A percentile compares a stretch with the other conserved stretches of the same genome.
These are phyloP conservation scores for Exophiala alcalophila DNA, from an alignment of 2,329 filamentous ascomycete species.

Conservation along the genomic window DNA sequence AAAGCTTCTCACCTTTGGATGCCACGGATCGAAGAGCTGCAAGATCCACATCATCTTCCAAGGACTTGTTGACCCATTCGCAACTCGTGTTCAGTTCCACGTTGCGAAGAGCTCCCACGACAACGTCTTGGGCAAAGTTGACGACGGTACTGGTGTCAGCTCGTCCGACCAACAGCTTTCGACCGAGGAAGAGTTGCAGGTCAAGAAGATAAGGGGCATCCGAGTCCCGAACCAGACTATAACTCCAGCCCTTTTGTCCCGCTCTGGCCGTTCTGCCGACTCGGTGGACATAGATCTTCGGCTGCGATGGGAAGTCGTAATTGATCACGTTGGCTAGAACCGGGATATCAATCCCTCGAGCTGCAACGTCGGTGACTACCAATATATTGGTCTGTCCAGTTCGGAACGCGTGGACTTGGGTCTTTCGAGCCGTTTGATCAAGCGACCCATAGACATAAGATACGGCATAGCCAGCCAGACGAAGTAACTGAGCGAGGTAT, in stretches of 20 bases:
- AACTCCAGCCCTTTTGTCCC: conserved; percentile 88
- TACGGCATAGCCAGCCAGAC: conserved; percentile 76
- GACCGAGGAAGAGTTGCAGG: conserved; percentile 89
- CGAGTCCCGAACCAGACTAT: conserved; percentile 81
- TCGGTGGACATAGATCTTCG: conserved; percentile 94
- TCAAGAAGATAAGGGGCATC: conserved; percentile 92
- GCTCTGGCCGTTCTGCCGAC: conserved; percentile 95
- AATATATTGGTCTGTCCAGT: conserved; percentile 81
- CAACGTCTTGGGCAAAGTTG: conserved; percentile 78
- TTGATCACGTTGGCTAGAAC: conserved; percentile 96
- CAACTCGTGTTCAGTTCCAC: conserved; percentile 70
- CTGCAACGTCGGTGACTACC: conserved; percentile 94
- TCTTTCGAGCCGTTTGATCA: conserved; percentile 88
- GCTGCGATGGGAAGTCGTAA: conserved; percentile 95
- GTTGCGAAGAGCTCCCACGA: conserved; percentile 72
- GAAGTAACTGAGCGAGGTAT: conserved; percentile 79
- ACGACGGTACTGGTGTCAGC: conserved; percentile 52
- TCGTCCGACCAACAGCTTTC: conserved; percentile 73
- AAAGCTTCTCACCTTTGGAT: conserved; percentile 86
- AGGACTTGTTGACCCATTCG: conserved; percentile 78
- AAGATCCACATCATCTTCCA: conserved; percentile 74
- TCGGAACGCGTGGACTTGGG: conserved; percentile 88
- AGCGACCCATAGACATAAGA: conserved; percentile 94
- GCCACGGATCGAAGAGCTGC: conserved; percentile 68
- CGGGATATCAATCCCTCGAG: conserved; percentile 95